Conservation (phyloP, 2,329 filamentous ascomycete genomes). For the Clonostachys chloroleuca region DNA sequence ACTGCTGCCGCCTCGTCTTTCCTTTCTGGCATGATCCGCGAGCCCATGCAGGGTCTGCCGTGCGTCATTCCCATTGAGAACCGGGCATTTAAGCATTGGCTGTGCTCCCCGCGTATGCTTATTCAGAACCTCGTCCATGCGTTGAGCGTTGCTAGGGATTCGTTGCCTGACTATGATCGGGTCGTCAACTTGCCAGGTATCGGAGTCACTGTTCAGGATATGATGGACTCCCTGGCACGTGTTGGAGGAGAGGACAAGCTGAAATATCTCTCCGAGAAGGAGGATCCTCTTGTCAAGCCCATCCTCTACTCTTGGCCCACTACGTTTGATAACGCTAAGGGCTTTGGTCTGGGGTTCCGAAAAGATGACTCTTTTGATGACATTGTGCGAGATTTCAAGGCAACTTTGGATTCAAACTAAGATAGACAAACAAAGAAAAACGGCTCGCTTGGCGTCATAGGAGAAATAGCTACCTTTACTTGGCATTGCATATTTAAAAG, state of each 20-base stretch:
- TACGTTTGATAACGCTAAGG: slow-evolving; percentile 39
- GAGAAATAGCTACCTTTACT: no score
- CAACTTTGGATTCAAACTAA: not conserved
- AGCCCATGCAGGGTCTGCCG: slow-evolving; percentile 36
- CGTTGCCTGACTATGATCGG: slow-evolving; percentile 4
- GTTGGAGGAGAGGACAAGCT: slow-evolving; percentile 37
- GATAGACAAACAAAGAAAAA: no score
- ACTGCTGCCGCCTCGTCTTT: slow-evolving; percentile 56
- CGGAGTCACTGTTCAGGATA: slow-evolving; percentile 41
- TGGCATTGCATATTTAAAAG: no score
- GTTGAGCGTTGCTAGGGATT: slow-evolving; percentile 10
- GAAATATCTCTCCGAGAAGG: slow-evolving; percentile 34
- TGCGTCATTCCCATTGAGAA: slow-evolving; percentile 38
- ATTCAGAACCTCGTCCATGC: slow-evolving; percentile 34
- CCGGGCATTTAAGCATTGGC: slow-evolving; percentile 36
- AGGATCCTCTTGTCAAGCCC: slow-evolving; percentile 35
- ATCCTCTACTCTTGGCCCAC: slow-evolving; percentile 48
- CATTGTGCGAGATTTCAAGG: slow-evolving; percentile 9
- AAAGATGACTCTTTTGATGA: slow-evolving; percentile 27
- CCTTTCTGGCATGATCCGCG: slow-evolving; percentile 55
- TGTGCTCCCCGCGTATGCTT: slow-evolving; percentile 40
- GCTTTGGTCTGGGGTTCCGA: slow-evolving; percentile 42
- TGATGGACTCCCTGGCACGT: slow-evolving; percentile 39
- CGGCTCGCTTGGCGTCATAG: no score
- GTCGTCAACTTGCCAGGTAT: slow-evolving; percentile 40